Base-by-base conservation (phyloP, 2,329 filamentous ascomycete genomes). In the Gremmenia infestans region DNA sequence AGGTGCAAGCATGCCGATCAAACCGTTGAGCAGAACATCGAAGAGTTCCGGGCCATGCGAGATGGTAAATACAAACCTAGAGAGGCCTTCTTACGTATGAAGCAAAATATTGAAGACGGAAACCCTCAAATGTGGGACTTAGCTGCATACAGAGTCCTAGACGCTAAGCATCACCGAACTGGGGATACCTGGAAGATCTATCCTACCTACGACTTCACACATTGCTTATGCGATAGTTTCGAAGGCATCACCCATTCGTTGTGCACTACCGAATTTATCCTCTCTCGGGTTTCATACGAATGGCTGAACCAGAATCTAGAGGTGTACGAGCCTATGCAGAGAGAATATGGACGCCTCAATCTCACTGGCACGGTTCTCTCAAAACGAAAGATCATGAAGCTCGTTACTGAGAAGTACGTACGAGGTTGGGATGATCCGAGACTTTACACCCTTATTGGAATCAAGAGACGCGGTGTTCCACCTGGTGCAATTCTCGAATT, bases 81-180 rank as follows among this genome's bases (percentile, higher is more conserved):
- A 66, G 86, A 91, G 71, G 93, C 91, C 1, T 88, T 91, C 66
- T 76, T 97, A 52, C 86, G 93, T 59, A 97, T 97, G 92, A 96
- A 96, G 77, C 90, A 96, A 78, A 82, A 91, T 61, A 89, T 90
- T 60, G 82, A 83, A 50, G 86, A 87, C 65, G 86, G 87, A 32
- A 97, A 97, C 71, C 91, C 92, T 6, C 90, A 96, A 73, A 92
- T 96, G 89, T 97, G 93, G 93, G 93, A 97, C 77, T 75, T 96
- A 53, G 89, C 89, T 2, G 93, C 93, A 15, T 97, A 96, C 73
- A 85, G 93, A 58, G 86, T 97, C 54, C 80, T 91, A 59, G 82
- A 87, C 66, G 85, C 89, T 43, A 74, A 82, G 56, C 91, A 96
- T 70, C 85, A 90, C 72, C 82, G 89, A 37, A 96, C 92, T 0